phyloP scores from a whole-genome alignment of 2,329 filamentous ascomycete genomes.

The Ophiostoma fasciatum region DNA sequence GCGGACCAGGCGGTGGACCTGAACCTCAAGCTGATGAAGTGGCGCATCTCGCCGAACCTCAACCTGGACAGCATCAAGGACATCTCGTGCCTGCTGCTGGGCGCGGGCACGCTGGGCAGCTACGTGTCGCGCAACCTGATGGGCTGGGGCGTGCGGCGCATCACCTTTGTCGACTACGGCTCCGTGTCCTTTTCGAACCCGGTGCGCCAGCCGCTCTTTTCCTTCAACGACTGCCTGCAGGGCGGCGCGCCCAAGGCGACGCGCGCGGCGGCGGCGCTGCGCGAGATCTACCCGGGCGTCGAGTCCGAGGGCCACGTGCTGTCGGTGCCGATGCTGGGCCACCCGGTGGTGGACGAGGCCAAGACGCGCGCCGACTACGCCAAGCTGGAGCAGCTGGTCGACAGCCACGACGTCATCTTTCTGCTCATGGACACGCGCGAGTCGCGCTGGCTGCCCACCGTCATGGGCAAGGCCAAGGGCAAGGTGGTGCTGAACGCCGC shows the following conservation, averaged over 20 bases:
- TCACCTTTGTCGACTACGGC: slow-evolving; percentile 92
- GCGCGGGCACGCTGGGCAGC: slow-evolving; percentile 82
- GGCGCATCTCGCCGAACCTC: slow-evolving; percentile 81
- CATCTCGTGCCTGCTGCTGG: slow-evolving; percentile 78
- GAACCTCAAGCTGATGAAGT: slow-evolving; percentile 97
- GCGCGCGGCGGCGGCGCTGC: slow-evolving; percentile 64
- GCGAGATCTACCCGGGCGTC: slow-evolving; percentile 81
- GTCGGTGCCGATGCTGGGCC: slow-evolving; percentile 89
- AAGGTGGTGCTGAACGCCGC: slow-evolving; percentile 97
- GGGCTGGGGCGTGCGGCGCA: slow-evolving; percentile 90
- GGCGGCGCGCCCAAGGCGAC: slow-evolving; percentile 75
- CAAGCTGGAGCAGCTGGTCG: slow-evolving; percentile 57
- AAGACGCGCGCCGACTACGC: slow-evolving; percentile 62
- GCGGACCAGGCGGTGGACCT: slow-evolving; percentile 92
- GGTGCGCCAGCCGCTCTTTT: slow-evolving; percentile 84
- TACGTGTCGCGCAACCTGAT: slow-evolving; percentile 87
- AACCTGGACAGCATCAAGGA: slow-evolving; percentile 80
- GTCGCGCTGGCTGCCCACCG: slow-evolving; percentile 85
- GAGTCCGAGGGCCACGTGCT: slow-evolving; percentile 67
- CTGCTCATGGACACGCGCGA: slow-evolving; percentile 95
- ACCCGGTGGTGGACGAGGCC: slow-evolving; percentile 61
- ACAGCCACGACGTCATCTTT: slow-evolving; percentile 83
- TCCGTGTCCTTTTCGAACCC: slow-evolving; percentile 92
- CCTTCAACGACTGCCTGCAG: slow-evolving; percentile 73
- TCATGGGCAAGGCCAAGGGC: slow-evolving; percentile 83